phyloP scores from a whole-genome alignment of 805 yeast species.

The Candida odintsovae region DNA sequence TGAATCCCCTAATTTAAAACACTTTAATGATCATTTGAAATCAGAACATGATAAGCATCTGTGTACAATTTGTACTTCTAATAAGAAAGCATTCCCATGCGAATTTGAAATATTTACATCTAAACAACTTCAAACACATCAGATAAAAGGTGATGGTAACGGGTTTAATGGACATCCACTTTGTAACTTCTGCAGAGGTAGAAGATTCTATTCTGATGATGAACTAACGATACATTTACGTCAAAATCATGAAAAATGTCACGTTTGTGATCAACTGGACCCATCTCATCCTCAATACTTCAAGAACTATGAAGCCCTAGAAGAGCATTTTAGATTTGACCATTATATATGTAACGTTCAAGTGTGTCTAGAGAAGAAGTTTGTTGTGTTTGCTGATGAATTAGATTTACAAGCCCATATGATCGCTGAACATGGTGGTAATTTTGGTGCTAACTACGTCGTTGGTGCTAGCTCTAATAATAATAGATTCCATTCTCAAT shows the following conservation, averaged over 20 bases:
- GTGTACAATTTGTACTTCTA: conserved; percentile 74
- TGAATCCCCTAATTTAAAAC: conserved; percentile 44
- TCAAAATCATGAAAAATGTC: conserved; percentile 82
- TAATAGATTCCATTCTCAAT: conserved; percentile 45
- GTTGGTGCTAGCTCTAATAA: conserved; percentile 8
- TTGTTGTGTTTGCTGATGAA: conserved; percentile 86
- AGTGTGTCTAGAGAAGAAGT: conserved; percentile 78
- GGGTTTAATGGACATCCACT: conserved; percentile 89
- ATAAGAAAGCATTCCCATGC: conserved; percentile 68
- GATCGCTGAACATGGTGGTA: conserved; percentile 69
- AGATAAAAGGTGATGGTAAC: conserved; percentile 61
- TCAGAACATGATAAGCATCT: conserved; percentile 54
- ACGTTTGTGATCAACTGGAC: conserved; percentile 72
- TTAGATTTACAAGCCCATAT: conserved; percentile 85
- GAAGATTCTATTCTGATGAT: conserved; percentile 81
- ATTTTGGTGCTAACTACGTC: conserved; percentile 39
- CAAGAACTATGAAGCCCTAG: conserved; percentile 67
- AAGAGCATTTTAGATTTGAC: conserved; percentile 62
- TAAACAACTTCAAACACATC: conserved; percentile 64
- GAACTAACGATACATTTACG: conserved; percentile 80
- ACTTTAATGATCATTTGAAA: conserved; percentile 59
- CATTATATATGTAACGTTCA: conserved; percentile 79
- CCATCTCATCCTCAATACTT: conserved; percentile 67
- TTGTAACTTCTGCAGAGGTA: conserved; percentile 74
- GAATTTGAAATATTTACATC: conserved; percentile 62